Conservation (phyloP, 2,329 filamentous ascomycete genomes). For the Dichotomopilus funicola region DNA sequence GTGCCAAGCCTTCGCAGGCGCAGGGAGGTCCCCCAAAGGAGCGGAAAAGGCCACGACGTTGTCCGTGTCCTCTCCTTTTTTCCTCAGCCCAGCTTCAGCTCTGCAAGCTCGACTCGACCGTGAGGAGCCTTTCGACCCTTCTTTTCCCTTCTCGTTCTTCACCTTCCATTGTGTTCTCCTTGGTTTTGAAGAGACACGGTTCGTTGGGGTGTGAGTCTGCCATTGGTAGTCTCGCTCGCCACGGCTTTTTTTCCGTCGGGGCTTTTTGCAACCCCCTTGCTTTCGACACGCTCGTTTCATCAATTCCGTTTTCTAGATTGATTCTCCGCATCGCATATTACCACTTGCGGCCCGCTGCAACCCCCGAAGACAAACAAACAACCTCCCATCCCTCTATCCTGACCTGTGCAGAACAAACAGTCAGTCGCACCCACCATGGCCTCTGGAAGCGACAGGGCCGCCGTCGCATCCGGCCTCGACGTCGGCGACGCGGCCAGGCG, state of each 20-base stretch:
- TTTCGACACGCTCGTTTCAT: conserved; percentile 22
- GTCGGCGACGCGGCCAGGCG: conserved; percentile 50
- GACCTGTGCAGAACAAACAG: neutral
- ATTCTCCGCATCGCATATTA: conserved; percentile 17
- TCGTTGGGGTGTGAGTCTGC: conserved; percentile 15
- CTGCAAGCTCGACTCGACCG: conserved; percentile 19
- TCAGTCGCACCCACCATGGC: conserved; percentile 33
- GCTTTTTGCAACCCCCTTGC: conserved; percentile 8
- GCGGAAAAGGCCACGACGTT: conserved; percentile 25
- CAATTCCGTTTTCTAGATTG: conserved; percentile 13
- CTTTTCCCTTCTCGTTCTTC: conserved; percentile 10
- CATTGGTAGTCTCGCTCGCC: conserved; percentile 12
- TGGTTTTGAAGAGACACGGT: conserved; percentile 14
- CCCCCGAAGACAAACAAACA: conserved; percentile 6
- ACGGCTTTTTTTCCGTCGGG: conserved; percentile 12
- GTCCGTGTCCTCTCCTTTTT: conserved; percentile 19
- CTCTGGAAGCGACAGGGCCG: conserved; percentile 40
- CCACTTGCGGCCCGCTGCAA: conserved; percentile 10
- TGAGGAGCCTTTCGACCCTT: conserved; percentile 9
- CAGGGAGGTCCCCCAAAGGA: conserved; percentile 6
- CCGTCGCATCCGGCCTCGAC: conserved; percentile 55
- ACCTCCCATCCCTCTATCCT: neutral
- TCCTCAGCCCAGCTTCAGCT: conserved; percentile 20
- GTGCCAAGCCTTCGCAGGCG: conserved; percentile 14
- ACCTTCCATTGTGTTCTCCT: conserved; percentile 16